phyloP scores from a whole-genome alignment of 352 stramenopile genomes.

The Blastocystis sp. region DNA sequence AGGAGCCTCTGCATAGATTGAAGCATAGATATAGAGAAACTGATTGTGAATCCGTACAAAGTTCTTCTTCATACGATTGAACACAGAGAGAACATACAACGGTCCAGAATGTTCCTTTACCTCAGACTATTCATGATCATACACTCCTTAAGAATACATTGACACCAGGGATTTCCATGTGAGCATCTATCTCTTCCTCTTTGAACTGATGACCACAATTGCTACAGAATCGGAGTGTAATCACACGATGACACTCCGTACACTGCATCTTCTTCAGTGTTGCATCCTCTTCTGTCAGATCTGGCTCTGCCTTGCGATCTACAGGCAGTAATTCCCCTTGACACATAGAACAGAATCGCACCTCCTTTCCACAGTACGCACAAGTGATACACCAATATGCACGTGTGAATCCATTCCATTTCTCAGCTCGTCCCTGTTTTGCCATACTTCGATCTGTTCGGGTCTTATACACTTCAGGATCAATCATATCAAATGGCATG shows the following conservation, averaged over 20 bases:
- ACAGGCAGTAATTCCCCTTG: constrained; percentile 56
- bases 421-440: constrained; percentile 24
- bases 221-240: constrained; percentile 49
- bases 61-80: constrained; percentile 78
- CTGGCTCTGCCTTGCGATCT: background rate
- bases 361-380: constrained; percentile 39
- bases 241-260: constrained; percentile 48
- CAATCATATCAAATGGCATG: constrained; percentile 56
- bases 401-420: constrained; percentile 23
- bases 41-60: constrained; percentile 78
- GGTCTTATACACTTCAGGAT: constrained; percentile 50
- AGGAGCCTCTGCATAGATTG: constrained; percentile 72
- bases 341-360: constrained; percentile 60
- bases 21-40: constrained; percentile 80
- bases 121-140: background rate
- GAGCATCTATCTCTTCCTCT: constrained; percentile 41
- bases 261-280: constrained; percentile 52
- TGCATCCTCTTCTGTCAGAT: background rate
- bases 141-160: background rate
- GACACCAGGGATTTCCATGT: constrained; percentile 56
- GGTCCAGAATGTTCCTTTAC: constrained; percentile 33
- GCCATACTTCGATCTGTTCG: constrained; percentile 12
- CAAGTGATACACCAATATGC: constrained; percentile 62
- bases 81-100: constrained; percentile 64
- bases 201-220: constrained; percentile 57